phyloP scores from a whole-genome alignment of 805 yeast species.

The Trichomonascus vanleenenianus region DNA sequence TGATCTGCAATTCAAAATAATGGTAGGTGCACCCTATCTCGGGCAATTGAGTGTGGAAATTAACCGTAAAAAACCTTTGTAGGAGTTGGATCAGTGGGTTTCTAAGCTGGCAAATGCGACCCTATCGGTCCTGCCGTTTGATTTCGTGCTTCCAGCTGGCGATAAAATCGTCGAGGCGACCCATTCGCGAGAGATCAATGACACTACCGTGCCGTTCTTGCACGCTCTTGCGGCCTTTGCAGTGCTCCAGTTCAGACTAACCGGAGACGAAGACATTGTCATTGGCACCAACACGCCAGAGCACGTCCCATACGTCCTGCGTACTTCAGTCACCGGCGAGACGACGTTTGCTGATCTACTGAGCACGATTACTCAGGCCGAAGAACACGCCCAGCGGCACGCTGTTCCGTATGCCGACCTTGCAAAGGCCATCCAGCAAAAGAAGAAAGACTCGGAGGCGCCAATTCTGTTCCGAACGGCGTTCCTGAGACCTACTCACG shows the following conservation, averaged over 20 bases:
- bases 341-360: conserved; percentile 44
- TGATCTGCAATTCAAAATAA: neutral
- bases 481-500: conserved; percentile 11
- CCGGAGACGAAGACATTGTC: conserved; percentile 94
- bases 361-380: conserved; percentile 35
- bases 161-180: conserved; percentile 61
- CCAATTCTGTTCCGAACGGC: conserved; percentile 53
- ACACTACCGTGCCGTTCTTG: conserved; percentile 33
- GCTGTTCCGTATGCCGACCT: conserved; percentile 50
- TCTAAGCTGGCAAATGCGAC: conserved; percentile 68
- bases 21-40: neutral
- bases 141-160: conserved; percentile 68
- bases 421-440: conserved; percentile 40
- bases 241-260: conserved; percentile 64
- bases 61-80: neutral
- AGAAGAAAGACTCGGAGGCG: conserved; percentile 44
- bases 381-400: conserved; percentile 24
- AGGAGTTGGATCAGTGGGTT: conserved; percentile 47
- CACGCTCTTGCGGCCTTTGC: conserved; percentile 60
- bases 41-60: neutral
- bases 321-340: conserved; percentile 37
- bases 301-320: conserved; percentile 47
- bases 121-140: conserved; percentile 80
- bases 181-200: conserved; percentile 29
- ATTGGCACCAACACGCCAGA: conserved; percentile 56